Evolutionary conservation across 2,329 filamentous ascomycete genomes (phyloP), one percentile per base, ranked within the genome.

Genomic region (Microdochium bolleyi): DNA sequence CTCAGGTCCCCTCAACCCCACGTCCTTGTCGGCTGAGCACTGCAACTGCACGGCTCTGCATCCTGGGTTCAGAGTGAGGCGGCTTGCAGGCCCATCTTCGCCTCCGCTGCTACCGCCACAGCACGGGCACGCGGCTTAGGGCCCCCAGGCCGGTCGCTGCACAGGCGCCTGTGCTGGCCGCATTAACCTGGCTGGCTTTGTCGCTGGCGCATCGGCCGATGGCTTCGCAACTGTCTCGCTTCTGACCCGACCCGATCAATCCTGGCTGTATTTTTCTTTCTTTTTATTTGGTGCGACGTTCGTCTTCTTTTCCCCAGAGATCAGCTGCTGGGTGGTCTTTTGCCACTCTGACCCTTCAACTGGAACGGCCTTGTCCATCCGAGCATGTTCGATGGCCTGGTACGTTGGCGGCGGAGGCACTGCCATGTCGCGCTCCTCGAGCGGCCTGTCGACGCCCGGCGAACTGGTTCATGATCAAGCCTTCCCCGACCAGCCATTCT

Each of bases 331-430:
- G 44, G 11, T 19, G 21, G 19, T 24, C 16, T 24, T 14, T 38
- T 38, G 34, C 34, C 13, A 38, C 7, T 8, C 34, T 8, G 14
- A 38, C 34, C 13, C 11, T 14, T 11, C 53, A 41, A 21, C 34
- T 50, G 54, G 54, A 37, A 56, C 51, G 49, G 51, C 55, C 52
- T 52, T 57, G 48, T 52, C 50, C 48, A 49, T 38, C 56, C 54
- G 60, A 66, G 61, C 57, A 69, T 69, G 67, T 65, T 61, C 63
- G 60, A 69, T 68, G 66, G 66, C 64, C 56, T 64, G 61, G 60
- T 59, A 62, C 54, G 59, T 62, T 53, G 66, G 64, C 57, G 66
- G 41, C 21, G 41, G 41, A 46, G 41, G 64, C 55, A 62, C 62
- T 56, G 60, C 61, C 56, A 64, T 64, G 63, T 60, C 60, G 55